Base-by-base conservation (phyloP, 495 filamentous ascomycete species). In the Aspergillus baeticus region DNA sequence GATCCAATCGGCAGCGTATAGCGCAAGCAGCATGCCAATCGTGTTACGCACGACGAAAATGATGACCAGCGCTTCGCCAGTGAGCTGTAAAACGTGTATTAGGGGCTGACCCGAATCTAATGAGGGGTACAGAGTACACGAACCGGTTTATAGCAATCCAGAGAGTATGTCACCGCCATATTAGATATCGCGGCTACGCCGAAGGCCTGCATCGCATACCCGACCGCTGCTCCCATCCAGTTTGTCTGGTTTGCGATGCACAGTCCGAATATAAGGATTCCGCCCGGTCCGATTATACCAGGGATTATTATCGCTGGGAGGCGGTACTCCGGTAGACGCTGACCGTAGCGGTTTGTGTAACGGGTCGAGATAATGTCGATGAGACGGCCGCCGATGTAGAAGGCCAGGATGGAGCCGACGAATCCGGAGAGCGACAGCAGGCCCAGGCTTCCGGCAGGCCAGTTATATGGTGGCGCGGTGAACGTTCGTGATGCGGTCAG, bases 121-220 rank as follows among this genome's bases (percentile, higher is more conserved):
- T 39, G 15, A 33, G 31, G 29, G 8, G 10, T 17, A 0, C 2
- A 17, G 10, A 15, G 18, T 29, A 21, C 0, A 59, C 64, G 6
- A 49, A 72, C 69, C 31, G 61, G 63, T 29, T 63, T 63, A 50
- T 72, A 72, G 17, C 61, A 67, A 29, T 72, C 69, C 13, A 72
- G 37, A 5, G 58, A 63, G 35, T 72, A 72, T 0, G 69, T 72
- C 29, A 72, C 69, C 2, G 65, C 69, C 6, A 72, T 65, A 38
- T 72, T 72, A 1, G 67, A 68, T 15, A 70, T 67, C 23, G 67
- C 67, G 10, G 69, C 64, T 0, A 70, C 62, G 3, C 69, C 69
- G 36, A 72, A 72, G 0, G 63, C 69, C 37, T 72, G 69, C 67
- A 72, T 72, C 1, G 61, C 67, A 38, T 68, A 68, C 33, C 69